Percentiles rank a stretch among this genome's conserved stretches.
phyloP scores from a whole-genome alignment of 768 basidiomycete species.

The Tylopilus sp. region DNA sequence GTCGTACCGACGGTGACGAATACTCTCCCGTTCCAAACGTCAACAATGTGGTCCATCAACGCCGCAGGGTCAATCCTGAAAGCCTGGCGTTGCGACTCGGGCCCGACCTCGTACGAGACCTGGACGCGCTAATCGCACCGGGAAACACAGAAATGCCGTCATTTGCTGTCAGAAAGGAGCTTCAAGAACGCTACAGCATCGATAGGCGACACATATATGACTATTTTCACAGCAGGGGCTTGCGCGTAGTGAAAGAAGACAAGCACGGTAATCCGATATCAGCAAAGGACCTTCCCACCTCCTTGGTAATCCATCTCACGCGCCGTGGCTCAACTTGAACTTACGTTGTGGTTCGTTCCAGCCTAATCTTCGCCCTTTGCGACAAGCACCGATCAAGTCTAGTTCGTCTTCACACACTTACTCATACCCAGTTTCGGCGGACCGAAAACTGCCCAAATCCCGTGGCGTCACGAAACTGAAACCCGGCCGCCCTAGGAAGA shows the following conservation, averaged over 20 bases:
- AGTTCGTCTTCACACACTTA: conserved; percentile 15
- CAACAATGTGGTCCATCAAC: conserved; percentile 23
- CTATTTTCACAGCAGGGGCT: conserved; percentile 65
- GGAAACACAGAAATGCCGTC: conserved; percentile 74
- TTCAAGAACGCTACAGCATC: conserved; percentile 66
- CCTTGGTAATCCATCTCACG: conserved; percentile 21
- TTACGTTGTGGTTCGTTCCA: conserved; percentile 8
- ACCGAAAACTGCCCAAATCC: conserved; percentile 19
- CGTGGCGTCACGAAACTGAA: conserved; percentile 32
- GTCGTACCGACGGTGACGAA: conserved; percentile 4
- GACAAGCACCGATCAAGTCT: conserved; percentile 23
- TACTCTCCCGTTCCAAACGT: not conserved
- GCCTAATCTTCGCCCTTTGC: conserved; percentile 31
- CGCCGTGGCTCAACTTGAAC: conserved; percentile 11
- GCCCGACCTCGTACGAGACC: conserved; percentile 63
- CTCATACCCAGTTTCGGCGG: conserved; percentile 10
- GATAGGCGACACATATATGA: conserved; percentile 77
- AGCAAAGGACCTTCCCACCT: conserved; percentile 17
- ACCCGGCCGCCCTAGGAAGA: conserved; percentile 29
- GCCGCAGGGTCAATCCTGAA: conserved; percentile 61
- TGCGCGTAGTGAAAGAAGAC: conserved; percentile 64
- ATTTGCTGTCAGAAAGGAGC: conserved; percentile 63
- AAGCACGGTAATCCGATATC: conserved; percentile 49
- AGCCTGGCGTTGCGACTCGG: conserved; percentile 64
- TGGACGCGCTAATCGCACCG: conserved; percentile 66